Conservation (phyloP, 495 filamentous ascomycete species). For the Pseudoneurospora amorphoporcata region DNA sequence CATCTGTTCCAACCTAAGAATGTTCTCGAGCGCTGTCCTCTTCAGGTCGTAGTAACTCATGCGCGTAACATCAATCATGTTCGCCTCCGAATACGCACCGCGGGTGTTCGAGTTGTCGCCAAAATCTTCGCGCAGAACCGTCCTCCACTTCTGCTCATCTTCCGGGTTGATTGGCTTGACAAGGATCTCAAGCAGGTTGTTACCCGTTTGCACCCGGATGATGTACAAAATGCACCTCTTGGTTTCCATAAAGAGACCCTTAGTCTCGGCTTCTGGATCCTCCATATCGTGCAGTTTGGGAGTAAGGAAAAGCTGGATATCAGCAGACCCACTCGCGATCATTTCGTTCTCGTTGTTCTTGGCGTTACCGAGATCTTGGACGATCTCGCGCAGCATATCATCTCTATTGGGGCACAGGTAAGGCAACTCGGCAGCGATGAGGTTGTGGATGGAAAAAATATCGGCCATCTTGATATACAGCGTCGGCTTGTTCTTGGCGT, state of each 20-base stretch:
- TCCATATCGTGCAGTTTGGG: conserved; percentile 85
- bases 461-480: conserved; percentile 98
- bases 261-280: conserved; percentile 86
- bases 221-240: conserved; percentile 97
- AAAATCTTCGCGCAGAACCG: conserved; percentile 75
- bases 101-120: conserved; percentile 54
- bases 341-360: conserved; percentile 93
- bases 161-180: conserved; percentile 78
- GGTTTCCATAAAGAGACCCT: conserved; percentile 92
- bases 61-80: conserved; percentile 76
- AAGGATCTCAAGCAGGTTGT: conserved; percentile 88
- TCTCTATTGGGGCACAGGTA: conserved; percentile 67
- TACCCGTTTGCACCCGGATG: conserved; percentile 88
- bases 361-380: conserved; percentile 86
- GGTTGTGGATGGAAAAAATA: conserved; percentile 89
- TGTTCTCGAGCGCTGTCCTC: conserved; percentile 84
- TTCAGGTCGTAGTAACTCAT: conserved; percentile 92
- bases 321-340: conserved; percentile 72
- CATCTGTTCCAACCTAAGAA: conserved; percentile 73
- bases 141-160: conserved; percentile 82
- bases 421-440: conserved; percentile 70
- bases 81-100: conserved; percentile 85
- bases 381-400: conserved; percentile 81
- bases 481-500: conserved; percentile 88
- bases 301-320: conserved; percentile 85